Base-by-base conservation (phyloP, 192 early-diverging fungal genomes). In the Coemansia sp. region DNA sequence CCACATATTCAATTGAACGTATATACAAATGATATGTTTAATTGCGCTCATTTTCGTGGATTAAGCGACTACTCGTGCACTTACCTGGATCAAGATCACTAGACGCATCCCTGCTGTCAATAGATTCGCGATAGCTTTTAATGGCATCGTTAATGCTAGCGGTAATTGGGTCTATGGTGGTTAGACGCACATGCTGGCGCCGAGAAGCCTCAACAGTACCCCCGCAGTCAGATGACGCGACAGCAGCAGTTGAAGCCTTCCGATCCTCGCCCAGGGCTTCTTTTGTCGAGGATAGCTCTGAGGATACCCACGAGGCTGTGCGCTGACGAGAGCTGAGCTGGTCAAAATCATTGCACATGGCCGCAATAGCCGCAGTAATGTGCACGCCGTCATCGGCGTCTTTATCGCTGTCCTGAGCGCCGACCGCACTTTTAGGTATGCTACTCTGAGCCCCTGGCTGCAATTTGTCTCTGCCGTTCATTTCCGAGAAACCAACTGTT, bases 121-220 rank as follows among this genome's bases (percentile, higher is more conserved):
- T 22, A 20, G 62, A 64, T 2, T 55, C 51, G 45, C 50, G 28
- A 16, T 60, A 60, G 60, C 11, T 49, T 32, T 34, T 25, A n/a
- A 33, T 56, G 7, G 60, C 38, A 16, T 48, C 52, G n/a, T 17
- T 51, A 52, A 75, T 69, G 69, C 60, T 72, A 14, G 64, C 72
- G 8, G 72, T 80, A 49, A 75, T 61, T 22, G 77, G 77, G 56
- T 80, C 72, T 16, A 80, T 75, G 36, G 77, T 80, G 32, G 77
- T 75, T 20, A 75, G 63, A 28, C 72, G 77, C 11, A 75, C 72
- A 49, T 75, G 69, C 60, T 52, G 22, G 22, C 45, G 18, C 56
- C 56, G 5, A 18, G 25, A 51, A 2, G 17, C 60, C 18, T 30
- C 67, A 18, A 60, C 29, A 4, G 52, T 34, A 7, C 51, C 42